A percentile compares a stretch with the other conserved stretches of the same genome.
Evolutionary conservation across 441 rosid species (phyloP).

Genomic region (Populus hybrid): DNA sequence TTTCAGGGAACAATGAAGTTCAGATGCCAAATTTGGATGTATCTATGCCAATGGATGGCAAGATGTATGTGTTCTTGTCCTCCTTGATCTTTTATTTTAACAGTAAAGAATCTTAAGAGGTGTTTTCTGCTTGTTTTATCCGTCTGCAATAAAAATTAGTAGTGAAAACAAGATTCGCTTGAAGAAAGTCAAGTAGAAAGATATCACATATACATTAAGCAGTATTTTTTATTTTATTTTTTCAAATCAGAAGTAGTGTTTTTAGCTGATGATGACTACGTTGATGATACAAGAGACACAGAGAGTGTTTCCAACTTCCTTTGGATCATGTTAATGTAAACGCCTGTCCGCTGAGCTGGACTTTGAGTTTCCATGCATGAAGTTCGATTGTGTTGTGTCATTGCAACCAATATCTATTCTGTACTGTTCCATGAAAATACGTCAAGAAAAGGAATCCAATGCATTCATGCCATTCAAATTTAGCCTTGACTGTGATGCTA

Average conservation of each 20-base stretch:
- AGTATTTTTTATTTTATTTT: no score
- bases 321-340: not conserved
- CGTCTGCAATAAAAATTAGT: not conserved
- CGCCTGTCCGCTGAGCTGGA: not conserved
- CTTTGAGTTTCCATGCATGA: not conserved
- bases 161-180: no score
- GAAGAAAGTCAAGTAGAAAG: no score
- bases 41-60: slow-evolving; percentile 29
- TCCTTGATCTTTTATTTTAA: not conserved
- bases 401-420: not conserved
- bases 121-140: not conserved
- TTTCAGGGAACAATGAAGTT: slow-evolving; percentile 42
- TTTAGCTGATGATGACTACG: no score
- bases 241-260: not conserved
- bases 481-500: not conserved
- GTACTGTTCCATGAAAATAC: not conserved
- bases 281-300: not conserved
- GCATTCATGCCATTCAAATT: not conserved
- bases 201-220: no score
- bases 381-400: not conserved
- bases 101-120: not conserved
- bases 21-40: slow-evolving; percentile 31
- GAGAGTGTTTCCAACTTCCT: not conserved
- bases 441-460: not conserved
- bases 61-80: slow-evolving; percentile 23